Conservation (phyloP, 2,329 filamentous ascomycete genomes). For the Trichophyton equinum region DNA sequence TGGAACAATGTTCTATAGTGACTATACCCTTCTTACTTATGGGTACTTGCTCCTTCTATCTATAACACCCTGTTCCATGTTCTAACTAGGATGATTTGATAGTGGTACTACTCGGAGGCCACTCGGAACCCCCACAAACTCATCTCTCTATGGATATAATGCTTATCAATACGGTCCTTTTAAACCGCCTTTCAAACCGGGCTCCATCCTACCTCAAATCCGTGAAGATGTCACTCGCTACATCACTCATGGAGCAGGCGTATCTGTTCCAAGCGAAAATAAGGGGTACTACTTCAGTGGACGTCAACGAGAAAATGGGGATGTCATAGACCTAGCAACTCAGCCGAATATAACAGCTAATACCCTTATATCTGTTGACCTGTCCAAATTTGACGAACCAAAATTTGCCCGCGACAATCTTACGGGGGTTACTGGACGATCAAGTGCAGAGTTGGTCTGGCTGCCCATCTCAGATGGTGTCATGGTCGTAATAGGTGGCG, state of each 20-base stretch:
- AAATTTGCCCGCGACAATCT: conserved; percentile 48
- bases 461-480: conserved; percentile 29
- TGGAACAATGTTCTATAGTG: conserved; percentile 53
- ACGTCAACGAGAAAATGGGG: conserved; percentile 40
- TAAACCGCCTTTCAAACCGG: conserved; percentile 30
- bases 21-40: conserved; percentile 51
- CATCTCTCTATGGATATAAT: conserved; percentile 40
- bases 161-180: conserved; percentile 40
- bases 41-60: conserved; percentile 32
- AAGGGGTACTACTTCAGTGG: conserved; percentile 61
- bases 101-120: conserved; percentile 36
- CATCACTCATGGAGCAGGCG: conserved; percentile 51
- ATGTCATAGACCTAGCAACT: conserved; percentile 31
- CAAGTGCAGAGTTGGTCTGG: conserved; percentile 56
- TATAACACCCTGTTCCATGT: neutral
- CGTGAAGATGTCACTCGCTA: conserved; percentile 43
- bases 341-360: conserved; percentile 37
- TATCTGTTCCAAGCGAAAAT: conserved; percentile 56
- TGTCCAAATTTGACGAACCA: conserved; percentile 39
- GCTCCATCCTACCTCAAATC: conserved; percentile 31
- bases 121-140: neutral
- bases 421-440: conserved; percentile 39
- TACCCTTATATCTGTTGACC: conserved; percentile 50
- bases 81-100: neutral
- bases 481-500: conserved; percentile 30